These are phyloP conservation scores for Candida tropicalis DNA, from an alignment of 1,139 yeast genomes.

Conservation along the genomic window DNA sequence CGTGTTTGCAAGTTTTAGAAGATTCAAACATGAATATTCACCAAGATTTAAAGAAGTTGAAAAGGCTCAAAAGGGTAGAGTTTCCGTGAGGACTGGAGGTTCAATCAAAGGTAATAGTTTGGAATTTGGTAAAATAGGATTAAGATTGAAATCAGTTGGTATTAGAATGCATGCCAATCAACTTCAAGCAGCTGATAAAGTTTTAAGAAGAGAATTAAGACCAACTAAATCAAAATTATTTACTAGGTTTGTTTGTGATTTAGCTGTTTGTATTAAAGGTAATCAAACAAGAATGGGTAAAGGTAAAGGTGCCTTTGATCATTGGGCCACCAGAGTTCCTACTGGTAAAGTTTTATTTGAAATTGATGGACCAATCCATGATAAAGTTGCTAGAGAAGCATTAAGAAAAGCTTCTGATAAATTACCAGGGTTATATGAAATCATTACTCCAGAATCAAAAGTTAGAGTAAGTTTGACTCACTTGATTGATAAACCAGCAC, in stretches of 20 bases:
- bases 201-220: slow-evolving; percentile 79
- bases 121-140: slow-evolving; percentile 81
- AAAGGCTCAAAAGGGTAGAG: slow-evolving; percentile 94
- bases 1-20: slow-evolving; percentile 18
- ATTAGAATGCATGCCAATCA: slow-evolving; percentile 86
- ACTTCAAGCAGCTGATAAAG: slow-evolving; percentile 87
- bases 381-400: slow-evolving; percentile 88
- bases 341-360: slow-evolving; percentile 94
- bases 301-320: slow-evolving; percentile 97
- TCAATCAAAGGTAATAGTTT: slow-evolving; percentile 85
- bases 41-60: slow-evolving; percentile 75
- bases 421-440: slow-evolving; percentile 90
- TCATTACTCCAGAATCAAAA: slow-evolving; percentile 65
- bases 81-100: slow-evolving; percentile 93
- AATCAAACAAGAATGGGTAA: slow-evolving; percentile 99
- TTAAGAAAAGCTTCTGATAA: slow-evolving; percentile 90
- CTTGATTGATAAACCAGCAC: slow-evolving; percentile 45
- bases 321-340: slow-evolving; percentile 96
- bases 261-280: slow-evolving; percentile 95
- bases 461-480: slow-evolving; percentile 72
- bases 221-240: slow-evolving; percentile 69
- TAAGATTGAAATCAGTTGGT: slow-evolving; percentile 87
- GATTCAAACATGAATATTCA: slow-evolving; percentile 83
- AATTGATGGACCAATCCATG: slow-evolving; percentile 79
- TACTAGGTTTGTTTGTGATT: slow-evolving; percentile 80